Percentiles rank a stretch among this genome's conserved stretches.
Evolutionary conservation across 306 rosid genomes (phyloP).

Genomic region (Begonia fuchsioides): DNA sequence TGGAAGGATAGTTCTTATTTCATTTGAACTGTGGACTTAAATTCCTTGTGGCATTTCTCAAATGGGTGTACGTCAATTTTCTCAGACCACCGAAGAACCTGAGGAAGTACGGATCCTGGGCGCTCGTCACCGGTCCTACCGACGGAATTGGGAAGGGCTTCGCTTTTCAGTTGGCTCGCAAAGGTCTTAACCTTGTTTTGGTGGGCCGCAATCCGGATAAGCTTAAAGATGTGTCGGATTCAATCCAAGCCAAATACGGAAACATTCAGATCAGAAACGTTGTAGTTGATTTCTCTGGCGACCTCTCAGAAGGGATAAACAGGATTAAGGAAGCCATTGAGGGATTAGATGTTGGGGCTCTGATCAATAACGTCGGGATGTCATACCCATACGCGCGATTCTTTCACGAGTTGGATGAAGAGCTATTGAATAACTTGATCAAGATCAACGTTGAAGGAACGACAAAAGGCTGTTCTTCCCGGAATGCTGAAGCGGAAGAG

Average conservation of each 20-base stretch:
- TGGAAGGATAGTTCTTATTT: too few relatives aligned
- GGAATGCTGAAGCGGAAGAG: slow-evolving; percentile 81
- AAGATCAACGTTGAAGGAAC: slow-evolving; percentile 80
- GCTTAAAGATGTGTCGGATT: slow-evolving; percentile 60
- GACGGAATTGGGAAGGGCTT: slow-evolving; percentile 70
- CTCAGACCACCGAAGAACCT: slow-evolving; percentile 52
- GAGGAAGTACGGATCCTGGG: slow-evolving; percentile 68
- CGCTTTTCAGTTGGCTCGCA: slow-evolving; percentile 39
- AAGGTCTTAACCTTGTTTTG: slow-evolving; percentile 31
- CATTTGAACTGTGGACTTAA: too few relatives aligned
- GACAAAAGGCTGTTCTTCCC: slow-evolving; percentile 54
- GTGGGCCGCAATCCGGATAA: slow-evolving; percentile 81
- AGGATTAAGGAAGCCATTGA: slow-evolving; percentile 43
- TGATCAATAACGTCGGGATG: slow-evolving; percentile 73
- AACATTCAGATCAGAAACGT: slow-evolving; percentile 43
- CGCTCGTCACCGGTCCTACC: slow-evolving; percentile 50
- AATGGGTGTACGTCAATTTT: slow-evolving; percentile 45
- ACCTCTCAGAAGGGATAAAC: slow-evolving; percentile 43
- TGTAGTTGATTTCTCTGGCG: slow-evolving; percentile 75
- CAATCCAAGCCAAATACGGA: slow-evolving; percentile 32
- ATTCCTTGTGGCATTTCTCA: slow-evolving; percentile 9
- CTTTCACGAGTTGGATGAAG: slow-evolving; percentile 84
- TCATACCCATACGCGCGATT: slow-evolving; percentile 87
- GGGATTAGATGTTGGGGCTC: slow-evolving; percentile 67
- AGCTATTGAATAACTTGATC: slow-evolving; percentile 50